Evolutionary conservation across 2,329 filamentous ascomycete species (phyloP), one percentile per base, ranked within the genome.

Genomic region (Arthrobotrys conoides): DNA sequence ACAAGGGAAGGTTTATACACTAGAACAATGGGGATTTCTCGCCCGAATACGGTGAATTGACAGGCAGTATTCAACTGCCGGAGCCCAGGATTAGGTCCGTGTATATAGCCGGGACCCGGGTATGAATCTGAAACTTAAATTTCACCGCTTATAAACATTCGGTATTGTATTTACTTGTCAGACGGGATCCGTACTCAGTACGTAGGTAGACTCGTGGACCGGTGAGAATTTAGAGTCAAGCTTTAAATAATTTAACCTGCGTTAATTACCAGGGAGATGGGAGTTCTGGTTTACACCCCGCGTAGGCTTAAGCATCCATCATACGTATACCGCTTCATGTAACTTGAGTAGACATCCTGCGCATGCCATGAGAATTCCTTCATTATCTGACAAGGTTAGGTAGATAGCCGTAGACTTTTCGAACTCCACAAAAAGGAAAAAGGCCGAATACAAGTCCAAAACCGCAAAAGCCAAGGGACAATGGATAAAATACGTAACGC

Each of bases 41-140:
- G 30, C 20, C 53, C n/a, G 33, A 38, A 38, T 59, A 59, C 30
- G 33, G n/a, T n/a, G n/a, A n/a, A n/a, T 38, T 59, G 53, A 22
- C 53, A 59, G 53, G 53, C 33, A 38, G 33, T 22, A 41, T 59
- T n/a, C 53, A 59, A 59, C 53, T 59, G 53, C 53, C 53, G 53
- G 53, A 38, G 33, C 53, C 30, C 20, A 41, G 53, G 53, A 59
- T 59, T 38, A 59, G 6, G 53, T 59, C 2, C 2, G n/a, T 59
- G 30, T 36, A 20, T 59, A 59, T 59, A 59, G 33, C 53, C 53
- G 53, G 53, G 30, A 14, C n/a, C 18, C 33, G 33, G 18, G 12
- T 3, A 8, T 8, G 9, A 5, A 30, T 30, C 6, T 6, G 27
- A 30, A 46, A 46, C 44, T 20, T n/a, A 38, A 38, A 36, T n/a